Conservation (phyloP, 2,329 filamentous ascomycete genomes). For the Hypoxylon rubiginosum region DNA sequence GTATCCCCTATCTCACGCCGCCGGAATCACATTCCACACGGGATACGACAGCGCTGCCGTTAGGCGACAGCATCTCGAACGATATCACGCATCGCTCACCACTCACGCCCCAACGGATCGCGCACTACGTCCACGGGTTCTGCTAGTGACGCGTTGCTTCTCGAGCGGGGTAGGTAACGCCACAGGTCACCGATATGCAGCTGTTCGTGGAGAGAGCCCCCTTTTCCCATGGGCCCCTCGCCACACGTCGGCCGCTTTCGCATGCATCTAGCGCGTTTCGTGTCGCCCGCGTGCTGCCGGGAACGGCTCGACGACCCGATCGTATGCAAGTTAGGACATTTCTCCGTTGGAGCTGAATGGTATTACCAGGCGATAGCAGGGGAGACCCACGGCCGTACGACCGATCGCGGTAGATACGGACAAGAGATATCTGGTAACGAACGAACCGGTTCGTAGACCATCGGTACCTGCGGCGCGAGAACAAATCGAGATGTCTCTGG, state of each 20-base stretch:
- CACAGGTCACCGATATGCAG: slow-evolving; percentile 22
- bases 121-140: slow-evolving; percentile 1
- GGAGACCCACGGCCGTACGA: slow-evolving; percentile 35
- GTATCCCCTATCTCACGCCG: background rate
- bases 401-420: slow-evolving; percentile 23
- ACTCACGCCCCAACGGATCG: slow-evolving; percentile 6
- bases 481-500: slow-evolving; percentile 35
- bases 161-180: slow-evolving; percentile 35
- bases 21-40: slow-evolving; percentile 21
- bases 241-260: slow-evolving; percentile 35
- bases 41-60: slow-evolving; percentile 19
- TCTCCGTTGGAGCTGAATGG: slow-evolving; percentile 18
- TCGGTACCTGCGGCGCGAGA: slow-evolving; percentile 25
- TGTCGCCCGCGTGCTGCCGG: slow-evolving; percentile 28
- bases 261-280: slow-evolving; percentile 33
- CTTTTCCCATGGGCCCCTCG: slow-evolving; percentile 32
- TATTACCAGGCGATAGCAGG: slow-evolving; percentile 38
- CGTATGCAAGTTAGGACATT: slow-evolving; percentile 32
- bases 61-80: slow-evolving; percentile 7
- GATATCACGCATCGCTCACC: slow-evolving; percentile 8
- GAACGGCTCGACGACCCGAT: slow-evolving; percentile 31
- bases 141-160: slow-evolving; percentile 4
- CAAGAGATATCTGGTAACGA: slow-evolving; percentile 32
- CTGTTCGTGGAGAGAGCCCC: background rate
- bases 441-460: slow-evolving; percentile 29